Conservation (phyloP, 495 filamentous ascomycete species). For the Hyaloscypha bicolor region DNA sequence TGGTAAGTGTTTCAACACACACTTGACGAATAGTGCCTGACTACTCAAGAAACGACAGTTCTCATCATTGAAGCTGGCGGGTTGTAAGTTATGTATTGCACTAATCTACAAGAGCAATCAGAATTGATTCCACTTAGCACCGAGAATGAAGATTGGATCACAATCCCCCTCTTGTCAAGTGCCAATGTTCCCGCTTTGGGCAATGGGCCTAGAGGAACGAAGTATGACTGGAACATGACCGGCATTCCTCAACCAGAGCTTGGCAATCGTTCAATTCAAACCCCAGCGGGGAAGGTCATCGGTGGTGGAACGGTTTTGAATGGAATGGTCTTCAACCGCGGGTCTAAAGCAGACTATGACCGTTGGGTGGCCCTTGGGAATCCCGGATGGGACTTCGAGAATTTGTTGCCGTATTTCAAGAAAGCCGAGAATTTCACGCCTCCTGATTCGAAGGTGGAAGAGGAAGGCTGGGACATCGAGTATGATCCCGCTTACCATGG, state of each 20-base stretch:
- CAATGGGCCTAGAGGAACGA: neutral
- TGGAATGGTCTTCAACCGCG: conserved; percentile 47
- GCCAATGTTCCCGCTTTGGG: neutral
- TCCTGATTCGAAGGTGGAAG: conserved; percentile 10
- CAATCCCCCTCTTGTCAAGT: conserved; percentile 1
- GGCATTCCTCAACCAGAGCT: conserved; percentile 41
- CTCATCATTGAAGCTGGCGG: conserved; percentile 5
- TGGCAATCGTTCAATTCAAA: conserved; percentile 37
- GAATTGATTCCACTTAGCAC: neutral
- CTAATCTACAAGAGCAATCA: no score
- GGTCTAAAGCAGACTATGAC: conserved; percentile 52
- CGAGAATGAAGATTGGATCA: conserved; percentile 8
- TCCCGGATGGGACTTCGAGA: conserved; percentile 35
- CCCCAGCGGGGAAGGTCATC: conserved; percentile 44
- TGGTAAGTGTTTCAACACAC: conserved; percentile 1
- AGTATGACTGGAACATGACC: conserved; percentile 33
- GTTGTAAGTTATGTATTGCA: conserved; percentile 4
- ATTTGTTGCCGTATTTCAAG: conserved; percentile 28
- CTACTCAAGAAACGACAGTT: neutral
- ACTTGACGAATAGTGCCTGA: neutral
- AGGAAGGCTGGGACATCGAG: conserved; percentile 7
- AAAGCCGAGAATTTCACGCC: conserved; percentile 37
- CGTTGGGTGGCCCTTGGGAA: conserved; percentile 62
- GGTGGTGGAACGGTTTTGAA: conserved; percentile 53
- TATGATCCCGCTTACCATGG: conserved; percentile 9